phyloP scores from a whole-genome alignment of 1,139 yeast genomes.

The Blastobotrys elegans region DNA sequence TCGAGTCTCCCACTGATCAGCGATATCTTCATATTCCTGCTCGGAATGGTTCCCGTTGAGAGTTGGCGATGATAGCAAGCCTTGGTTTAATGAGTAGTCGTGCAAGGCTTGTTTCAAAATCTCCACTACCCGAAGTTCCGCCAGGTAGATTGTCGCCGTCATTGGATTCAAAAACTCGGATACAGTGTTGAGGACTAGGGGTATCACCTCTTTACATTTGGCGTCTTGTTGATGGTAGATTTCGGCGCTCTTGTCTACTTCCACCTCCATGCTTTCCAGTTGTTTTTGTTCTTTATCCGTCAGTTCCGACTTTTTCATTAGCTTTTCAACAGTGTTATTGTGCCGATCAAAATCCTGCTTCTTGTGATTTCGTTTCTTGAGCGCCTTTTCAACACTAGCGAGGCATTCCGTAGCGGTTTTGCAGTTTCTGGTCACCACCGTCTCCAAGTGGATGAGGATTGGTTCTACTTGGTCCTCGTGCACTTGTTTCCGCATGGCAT shows the following conservation, averaged over 20 bases:
- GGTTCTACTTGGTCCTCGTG: conserved; percentile 23
- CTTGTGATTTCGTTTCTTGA: conserved; percentile 46
- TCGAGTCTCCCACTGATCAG: conserved; percentile 30
- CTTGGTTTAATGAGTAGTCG: conserved; percentile 24
- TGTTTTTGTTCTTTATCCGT: conserved; percentile 32
- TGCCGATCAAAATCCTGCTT: conserved; percentile 43
- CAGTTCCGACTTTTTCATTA: conserved; percentile 36
- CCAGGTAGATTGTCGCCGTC: conserved; percentile 30
- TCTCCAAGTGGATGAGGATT: conserved; percentile 27
- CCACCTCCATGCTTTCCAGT: conserved; percentile 28
- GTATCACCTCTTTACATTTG: conserved; percentile 41
- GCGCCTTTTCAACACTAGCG: conserved; percentile 41
- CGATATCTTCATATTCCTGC: conserved; percentile 19
- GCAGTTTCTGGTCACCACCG: conserved; percentile 28
- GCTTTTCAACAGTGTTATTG: conserved; percentile 41
- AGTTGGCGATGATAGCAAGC: neutral
- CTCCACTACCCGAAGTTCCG: conserved; percentile 28
- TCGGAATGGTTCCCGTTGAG: conserved; percentile 1
- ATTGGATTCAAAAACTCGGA: conserved; percentile 48
- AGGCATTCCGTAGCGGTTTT: conserved; percentile 40
- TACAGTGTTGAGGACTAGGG: conserved; percentile 43
- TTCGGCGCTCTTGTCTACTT: conserved; percentile 31
- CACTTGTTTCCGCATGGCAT: conserved; percentile 15
- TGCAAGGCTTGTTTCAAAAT: conserved; percentile 24
- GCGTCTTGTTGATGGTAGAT: conserved; percentile 39